phyloP scores from a whole-genome alignment of 176 grass and related monocot species.

The sorghum (Sorghum bicolor) region Sorghum_bicolor_NCBIv3 NC_012873.2:50509001-50509500 shows the following conservation, averaged over 20 bases:
- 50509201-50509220: background rate
- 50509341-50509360: background rate
- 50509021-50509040: too few relatives aligned
- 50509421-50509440: too few relatives aligned
- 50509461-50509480: too few relatives aligned
- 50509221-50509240: background rate
- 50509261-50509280: background rate
- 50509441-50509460: too few relatives aligned
- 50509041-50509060: too few relatives aligned
- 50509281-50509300: background rate
- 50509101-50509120: background rate
- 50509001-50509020: too few relatives aligned
- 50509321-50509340: background rate
- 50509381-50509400: background rate
- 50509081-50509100: background rate
- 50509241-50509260: background rate
- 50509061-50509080: too few relatives aligned
- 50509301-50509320: background rate
- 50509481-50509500: too few relatives aligned
- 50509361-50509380: background rate
- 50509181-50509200: background rate
- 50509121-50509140: too few relatives aligned
- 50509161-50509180: too few relatives aligned
- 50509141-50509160: too few relatives aligned
- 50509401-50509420: background rate